Conservation (phyloP, 1,284 basidiomycete species). For the Neolentinus lepideus region DNA sequence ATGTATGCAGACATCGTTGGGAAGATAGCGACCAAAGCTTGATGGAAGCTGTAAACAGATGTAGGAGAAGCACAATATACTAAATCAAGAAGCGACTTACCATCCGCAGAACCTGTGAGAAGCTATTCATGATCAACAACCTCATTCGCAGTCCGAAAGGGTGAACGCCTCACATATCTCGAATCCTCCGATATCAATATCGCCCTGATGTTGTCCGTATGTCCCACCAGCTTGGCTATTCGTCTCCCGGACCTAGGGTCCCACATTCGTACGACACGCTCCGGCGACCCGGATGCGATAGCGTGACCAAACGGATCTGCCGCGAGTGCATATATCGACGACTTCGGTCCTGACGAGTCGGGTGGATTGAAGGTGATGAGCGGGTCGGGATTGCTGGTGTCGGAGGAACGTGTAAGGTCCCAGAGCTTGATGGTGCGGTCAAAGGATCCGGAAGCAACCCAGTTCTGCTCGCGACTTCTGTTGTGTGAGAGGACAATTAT, state of each 20-base stretch:
- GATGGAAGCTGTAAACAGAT: constrained; percentile 49
- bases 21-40: constrained; percentile 90
- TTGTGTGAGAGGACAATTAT: neutral
- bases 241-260: constrained; percentile 81
- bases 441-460: constrained; percentile 92
- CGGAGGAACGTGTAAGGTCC: constrained; percentile 58
- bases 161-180: constrained; percentile 60
- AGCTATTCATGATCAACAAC: constrained; percentile 38
- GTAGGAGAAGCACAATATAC: neutral
- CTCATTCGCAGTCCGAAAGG: neutral
- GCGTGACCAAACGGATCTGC: constrained; percentile 75
- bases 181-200: constrained; percentile 87
- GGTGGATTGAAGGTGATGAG: constrained; percentile 55
- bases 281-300: constrained; percentile 87
- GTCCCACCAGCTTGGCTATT: constrained; percentile 78
- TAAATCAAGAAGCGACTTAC: constrained; percentile 27
- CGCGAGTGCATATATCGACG: constrained; percentile 76
- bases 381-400: constrained; percentile 31
- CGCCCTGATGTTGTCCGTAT: constrained; percentile 93
- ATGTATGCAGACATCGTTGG: constrained; percentile 92
- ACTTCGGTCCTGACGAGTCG: constrained; percentile 58
- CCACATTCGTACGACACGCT: constrained; percentile 87
- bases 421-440: constrained; percentile 93
- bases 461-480: constrained; percentile 65
- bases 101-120: constrained; percentile 86